Evolutionary conservation across 1,139 yeast species (phyloP).

Genomic region (Scheffersomyces illinoinensis): DNA sequence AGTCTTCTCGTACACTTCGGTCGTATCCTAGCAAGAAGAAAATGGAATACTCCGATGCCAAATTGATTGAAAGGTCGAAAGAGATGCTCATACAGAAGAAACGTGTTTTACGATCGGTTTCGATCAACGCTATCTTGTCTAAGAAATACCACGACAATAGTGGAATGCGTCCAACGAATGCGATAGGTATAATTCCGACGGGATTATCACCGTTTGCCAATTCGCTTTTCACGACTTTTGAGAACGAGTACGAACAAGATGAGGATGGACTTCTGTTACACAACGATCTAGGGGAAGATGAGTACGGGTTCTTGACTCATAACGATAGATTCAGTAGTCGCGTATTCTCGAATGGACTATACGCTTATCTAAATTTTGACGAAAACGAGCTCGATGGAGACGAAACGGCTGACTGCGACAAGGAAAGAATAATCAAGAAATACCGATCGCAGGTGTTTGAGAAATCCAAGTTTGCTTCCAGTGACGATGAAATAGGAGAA

Average conservation of each 20-base stretch:
- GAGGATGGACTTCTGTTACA: not conserved
- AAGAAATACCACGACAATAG: conserved; percentile 23
- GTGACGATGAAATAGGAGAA: conserved; percentile 17
- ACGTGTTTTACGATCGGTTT: conserved; percentile 45
- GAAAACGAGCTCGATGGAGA: conserved; percentile 16
- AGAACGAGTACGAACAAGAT: conserved; percentile 8
- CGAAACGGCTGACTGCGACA: conserved; percentile 11
- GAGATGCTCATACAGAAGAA: conserved; percentile 46
- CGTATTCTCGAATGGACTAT: conserved; percentile 31
- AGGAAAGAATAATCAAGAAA: conserved; percentile 26
- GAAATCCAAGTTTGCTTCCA: conserved; percentile 10
- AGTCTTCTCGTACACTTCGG: conserved; percentile 22
- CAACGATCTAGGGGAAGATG: conserved; percentile 27
- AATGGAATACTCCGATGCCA: conserved; percentile 56
- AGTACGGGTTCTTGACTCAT: conserved; percentile 38
- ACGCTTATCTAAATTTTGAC: conserved; percentile 23
- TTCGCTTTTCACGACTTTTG: conserved; percentile 11
- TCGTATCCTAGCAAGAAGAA: conserved; percentile 16
- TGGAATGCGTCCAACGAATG: conserved; percentile 4
- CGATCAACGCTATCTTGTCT: conserved; percentile 42
- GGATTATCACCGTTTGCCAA: conserved; percentile 19
- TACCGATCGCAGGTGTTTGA: conserved; percentile 39
- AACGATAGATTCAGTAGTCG: conserved; percentile 29
- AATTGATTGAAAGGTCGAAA: conserved; percentile 46
- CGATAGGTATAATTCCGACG: conserved; percentile 1